These are phyloP conservation scores for Phycomyces nitens DNA, from an alignment of 192 early-diverging fungal species.

Conservation along the genomic window DNA sequence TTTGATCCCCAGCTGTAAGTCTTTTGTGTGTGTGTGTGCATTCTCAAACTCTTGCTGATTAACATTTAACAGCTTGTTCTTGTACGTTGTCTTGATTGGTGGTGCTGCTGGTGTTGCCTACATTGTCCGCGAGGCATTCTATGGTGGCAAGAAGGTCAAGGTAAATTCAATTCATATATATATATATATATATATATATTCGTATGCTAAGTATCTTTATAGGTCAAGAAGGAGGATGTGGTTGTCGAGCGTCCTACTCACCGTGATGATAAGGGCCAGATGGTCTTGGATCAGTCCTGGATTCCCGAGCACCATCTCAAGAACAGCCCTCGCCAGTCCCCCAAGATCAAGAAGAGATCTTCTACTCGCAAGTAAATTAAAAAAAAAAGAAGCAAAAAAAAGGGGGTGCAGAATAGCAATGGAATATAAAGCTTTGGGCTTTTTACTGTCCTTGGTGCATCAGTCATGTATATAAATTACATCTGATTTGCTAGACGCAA, in stretches of 20 bases:
- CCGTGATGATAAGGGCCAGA: slow-evolving; percentile 36
- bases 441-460: too few relatives aligned
- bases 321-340: slow-evolving; percentile 23
- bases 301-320: slow-evolving; percentile 49
- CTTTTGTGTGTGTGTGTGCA: too few relatives aligned
- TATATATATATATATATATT: too few relatives aligned
- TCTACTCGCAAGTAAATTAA: slow-evolving; percentile 1
- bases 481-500: too few relatives aligned
- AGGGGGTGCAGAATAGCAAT: neutral
- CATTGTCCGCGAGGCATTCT: slow-evolving; percentile 44
- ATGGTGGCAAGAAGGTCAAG: slow-evolving; percentile 33
- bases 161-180: too few relatives aligned
- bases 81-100: slow-evolving; percentile 43
- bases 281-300: slow-evolving; percentile 51
- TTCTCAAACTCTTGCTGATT: too few relatives aligned
- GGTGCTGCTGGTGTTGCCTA: slow-evolving; percentile 42
- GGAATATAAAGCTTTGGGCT: too few relatives aligned
- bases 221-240: slow-evolving; percentile 19
- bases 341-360: slow-evolving; percentile 34
- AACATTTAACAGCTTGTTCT: too few relatives aligned
- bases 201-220: neutral
- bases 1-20: slow-evolving; percentile 58
- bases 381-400: neutral
- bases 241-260: slow-evolving; percentile 23
- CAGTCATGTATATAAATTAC: too few relatives aligned